phyloP scores from a whole-genome alignment of 352 stramenopile genomes.

The Globisporangium cystogenes region DNA sequence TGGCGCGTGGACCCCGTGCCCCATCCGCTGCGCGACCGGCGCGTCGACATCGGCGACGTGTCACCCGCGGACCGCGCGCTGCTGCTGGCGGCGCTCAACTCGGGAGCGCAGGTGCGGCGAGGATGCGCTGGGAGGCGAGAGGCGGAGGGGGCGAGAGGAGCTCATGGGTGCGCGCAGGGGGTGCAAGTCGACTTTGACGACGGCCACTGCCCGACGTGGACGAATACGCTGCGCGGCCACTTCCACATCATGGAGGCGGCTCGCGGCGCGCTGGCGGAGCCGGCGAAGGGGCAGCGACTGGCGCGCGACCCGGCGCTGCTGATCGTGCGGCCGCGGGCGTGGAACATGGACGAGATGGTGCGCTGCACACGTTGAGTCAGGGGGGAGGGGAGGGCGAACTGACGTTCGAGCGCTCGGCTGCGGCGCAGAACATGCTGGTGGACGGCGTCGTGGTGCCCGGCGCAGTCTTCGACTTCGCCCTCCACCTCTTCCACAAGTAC shows the following conservation, averaged over 20 bases:
- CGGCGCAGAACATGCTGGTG: conserved; percentile 84
- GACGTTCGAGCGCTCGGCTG: background rate
- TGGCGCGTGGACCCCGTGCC: conserved; percentile 68
- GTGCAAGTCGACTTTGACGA: conserved; percentile 83
- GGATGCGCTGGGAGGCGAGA: conserved; percentile 15
- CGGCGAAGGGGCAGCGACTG: conserved; percentile 18
- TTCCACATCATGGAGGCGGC: conserved; percentile 91
- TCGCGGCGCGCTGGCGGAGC: conserved; percentile 38
- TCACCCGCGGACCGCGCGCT: conserved; percentile 86
- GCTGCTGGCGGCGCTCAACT: conserved; percentile 93
- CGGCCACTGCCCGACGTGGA: conserved; percentile 88
- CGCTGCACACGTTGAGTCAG: background rate
- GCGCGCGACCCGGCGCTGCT: conserved; percentile 62
- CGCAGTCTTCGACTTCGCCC: conserved; percentile 92
- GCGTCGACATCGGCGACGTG: conserved; percentile 93
- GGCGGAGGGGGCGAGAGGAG: background rate
- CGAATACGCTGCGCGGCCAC: conserved; percentile 88
- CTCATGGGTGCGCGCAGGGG: conserved; percentile 17
- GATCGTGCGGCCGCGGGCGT: conserved; percentile 91
- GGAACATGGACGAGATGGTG: conserved; percentile 94
- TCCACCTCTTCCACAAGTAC: conserved; percentile 96
- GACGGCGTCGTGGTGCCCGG: conserved; percentile 84
- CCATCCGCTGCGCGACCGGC: conserved; percentile 75
- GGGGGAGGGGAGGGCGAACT: background rate
- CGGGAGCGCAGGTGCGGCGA: conserved; percentile 83